Conservation (phyloP, 768 basidiomycete genomes). For the Kwoniella botswanensis region DNA sequence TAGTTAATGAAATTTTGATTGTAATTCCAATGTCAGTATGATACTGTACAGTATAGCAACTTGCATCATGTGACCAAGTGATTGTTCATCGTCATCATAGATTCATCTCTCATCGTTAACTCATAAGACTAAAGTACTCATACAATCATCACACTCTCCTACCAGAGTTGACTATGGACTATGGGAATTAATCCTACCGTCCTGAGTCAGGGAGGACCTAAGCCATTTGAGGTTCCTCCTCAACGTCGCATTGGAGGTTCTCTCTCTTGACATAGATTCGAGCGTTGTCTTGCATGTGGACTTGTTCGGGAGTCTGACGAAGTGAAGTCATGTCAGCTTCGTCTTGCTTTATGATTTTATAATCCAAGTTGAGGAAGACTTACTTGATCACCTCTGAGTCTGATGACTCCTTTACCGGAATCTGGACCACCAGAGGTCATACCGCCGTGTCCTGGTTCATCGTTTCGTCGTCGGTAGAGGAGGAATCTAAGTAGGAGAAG, state of each 20-base stretch:
- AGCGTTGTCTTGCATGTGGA: conserved; percentile 24
- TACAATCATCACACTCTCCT: background rate
- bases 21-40: background rate
- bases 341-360: background rate
- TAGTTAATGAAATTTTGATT: too few relatives aligned
- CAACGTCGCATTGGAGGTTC: conserved; percentile 16
- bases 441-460: conserved; percentile 12
- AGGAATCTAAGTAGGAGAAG: conserved; percentile 11
- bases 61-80: background rate
- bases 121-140: background rate
- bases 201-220: conserved; percentile 4
- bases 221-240: conserved; percentile 18
- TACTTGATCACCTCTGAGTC: conserved; percentile 18
- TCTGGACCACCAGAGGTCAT: conserved; percentile 13
- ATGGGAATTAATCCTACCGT: conserved; percentile 5
- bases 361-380: conserved; percentile 1
- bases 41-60: background rate
- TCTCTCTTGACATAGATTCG: conserved; percentile 23
- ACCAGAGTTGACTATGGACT: conserved; percentile 14
- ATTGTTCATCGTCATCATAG: conserved; percentile 8
- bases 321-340: background rate
- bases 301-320: conserved; percentile 19
- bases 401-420: conserved; percentile 5
- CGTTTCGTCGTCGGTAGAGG: conserved; percentile 12
- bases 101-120: conserved; percentile 4